Conservation (phyloP, 208 protist genomes). For the Crithidia fasciculata region DNA sequence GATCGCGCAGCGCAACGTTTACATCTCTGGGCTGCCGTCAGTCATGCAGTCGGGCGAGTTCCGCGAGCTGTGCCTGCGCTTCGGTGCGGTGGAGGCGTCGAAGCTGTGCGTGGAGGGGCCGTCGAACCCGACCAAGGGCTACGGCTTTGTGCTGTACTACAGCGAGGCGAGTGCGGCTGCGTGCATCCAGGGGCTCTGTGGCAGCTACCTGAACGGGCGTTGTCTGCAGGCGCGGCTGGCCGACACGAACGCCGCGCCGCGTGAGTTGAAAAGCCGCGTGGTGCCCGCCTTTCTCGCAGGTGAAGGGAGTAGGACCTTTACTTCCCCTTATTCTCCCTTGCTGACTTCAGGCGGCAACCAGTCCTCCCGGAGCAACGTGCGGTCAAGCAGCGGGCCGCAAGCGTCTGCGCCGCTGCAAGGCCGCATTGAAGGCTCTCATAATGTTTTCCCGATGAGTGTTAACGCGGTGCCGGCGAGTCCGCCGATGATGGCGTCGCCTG, state of each 20-base stretch:
- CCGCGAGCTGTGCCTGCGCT: conserved; percentile 66
- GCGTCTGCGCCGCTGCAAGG: no score
- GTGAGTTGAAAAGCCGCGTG: not conserved
- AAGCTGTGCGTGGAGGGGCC: conserved; percentile 59
- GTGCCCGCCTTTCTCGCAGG: not conserved
- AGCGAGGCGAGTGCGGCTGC: conserved; percentile 43
- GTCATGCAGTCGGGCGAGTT: conserved; percentile 55
- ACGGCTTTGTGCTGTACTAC: conserved; percentile 78
- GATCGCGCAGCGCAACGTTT: conserved; percentile 65
- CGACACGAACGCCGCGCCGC: conserved; percentile 52
- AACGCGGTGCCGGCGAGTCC: no score
- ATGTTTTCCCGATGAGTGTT: no score
- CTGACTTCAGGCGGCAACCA: not conserved
- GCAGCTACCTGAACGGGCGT: conserved; percentile 36
- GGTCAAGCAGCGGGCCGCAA: no score
- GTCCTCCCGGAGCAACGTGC: not conserved
- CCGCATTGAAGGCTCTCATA: no score
- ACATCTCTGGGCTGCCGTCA: conserved; percentile 69
- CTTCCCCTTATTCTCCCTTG: no score
- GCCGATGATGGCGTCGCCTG: not conserved
- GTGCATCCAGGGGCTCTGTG: conserved; percentile 59
- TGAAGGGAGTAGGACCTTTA: no score
- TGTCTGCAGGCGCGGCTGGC: conserved; percentile 60
- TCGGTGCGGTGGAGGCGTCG: conserved; percentile 68
- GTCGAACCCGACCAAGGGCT: conserved; percentile 52